phyloP scores from a whole-genome alignment of 441 rosid species.

The Adansonia madagascariensis region DNA sequence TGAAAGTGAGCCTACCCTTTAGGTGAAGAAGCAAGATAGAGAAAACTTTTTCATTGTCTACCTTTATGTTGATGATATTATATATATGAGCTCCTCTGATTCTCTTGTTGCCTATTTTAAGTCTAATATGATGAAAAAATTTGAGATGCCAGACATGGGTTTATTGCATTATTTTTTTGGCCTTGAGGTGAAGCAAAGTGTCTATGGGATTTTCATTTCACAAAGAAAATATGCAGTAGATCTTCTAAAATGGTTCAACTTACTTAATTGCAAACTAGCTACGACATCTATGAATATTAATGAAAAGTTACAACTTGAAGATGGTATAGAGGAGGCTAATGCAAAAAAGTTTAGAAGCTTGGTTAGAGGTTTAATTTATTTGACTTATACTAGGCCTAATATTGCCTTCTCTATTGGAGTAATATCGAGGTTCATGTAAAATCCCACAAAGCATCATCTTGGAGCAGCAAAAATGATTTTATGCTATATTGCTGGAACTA shows the following conservation, averaged over 20 bases:
- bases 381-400: background rate
- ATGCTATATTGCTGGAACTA: background rate
- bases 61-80: background rate
- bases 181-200: background rate
- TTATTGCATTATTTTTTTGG: background rate
- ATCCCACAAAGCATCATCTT: slow-evolving; percentile 20
- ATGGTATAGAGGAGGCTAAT: background rate
- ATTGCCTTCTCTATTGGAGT: slow-evolving; percentile 18
- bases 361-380: too few species aligned
- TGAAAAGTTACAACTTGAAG: background rate
- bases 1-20: background rate
- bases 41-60: background rate
- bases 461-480: slow-evolving; percentile 11
- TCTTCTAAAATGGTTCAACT: background rate
- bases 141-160: background rate
- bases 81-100: background rate
- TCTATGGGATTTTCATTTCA: background rate
- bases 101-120: background rate
- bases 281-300: background rate
- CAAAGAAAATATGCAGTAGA: background rate
- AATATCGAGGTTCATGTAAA: slow-evolving; percentile 22
- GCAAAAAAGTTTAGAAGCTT: too few species aligned
- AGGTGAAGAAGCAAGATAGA: background rate
- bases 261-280: background rate
- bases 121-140: background rate